Percentiles rank a stretch among this genome's conserved stretches.
phyloP scores from a whole-genome alignment of 208 protist species.

The Leishmania arabica region DNA sequence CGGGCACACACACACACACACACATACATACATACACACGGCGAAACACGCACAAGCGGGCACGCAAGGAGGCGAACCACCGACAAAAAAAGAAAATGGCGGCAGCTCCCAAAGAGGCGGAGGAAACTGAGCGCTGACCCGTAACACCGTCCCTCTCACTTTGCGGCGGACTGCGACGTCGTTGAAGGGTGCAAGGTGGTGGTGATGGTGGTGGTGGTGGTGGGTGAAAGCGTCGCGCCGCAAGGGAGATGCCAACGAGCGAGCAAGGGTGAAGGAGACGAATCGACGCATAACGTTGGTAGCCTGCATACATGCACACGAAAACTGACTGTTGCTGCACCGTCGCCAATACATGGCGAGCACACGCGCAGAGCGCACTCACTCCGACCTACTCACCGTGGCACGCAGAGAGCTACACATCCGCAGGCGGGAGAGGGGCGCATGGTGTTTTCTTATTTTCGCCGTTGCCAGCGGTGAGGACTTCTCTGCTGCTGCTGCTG shows the following conservation, averaged over 20 bases:
- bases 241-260: background rate
- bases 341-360: background rate
- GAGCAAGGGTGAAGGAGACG: background rate
- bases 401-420: background rate
- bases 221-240: background rate
- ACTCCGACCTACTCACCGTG: background rate
- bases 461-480: background rate
- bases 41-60: too few relatives aligned
- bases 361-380: background rate
- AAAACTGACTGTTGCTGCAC: background rate
- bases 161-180: background rate
- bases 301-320: background rate
- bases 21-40: too few relatives aligned
- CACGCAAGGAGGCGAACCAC: background rate
- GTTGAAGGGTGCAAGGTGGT: background rate
- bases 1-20: background rate
- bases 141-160: slow-evolving; percentile 1
- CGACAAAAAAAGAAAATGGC: background rate
- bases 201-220: background rate
- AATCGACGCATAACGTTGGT: background rate
- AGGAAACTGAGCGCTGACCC: background rate
- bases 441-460: background rate
- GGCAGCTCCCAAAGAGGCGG: background rate
- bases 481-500: background rate
- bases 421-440: background rate